Evolutionary conservation across 2,329 filamentous ascomycete species (phyloP), one percentile per base, ranked within the genome.

Genomic region (Rasamsonia emersonii): DNA sequence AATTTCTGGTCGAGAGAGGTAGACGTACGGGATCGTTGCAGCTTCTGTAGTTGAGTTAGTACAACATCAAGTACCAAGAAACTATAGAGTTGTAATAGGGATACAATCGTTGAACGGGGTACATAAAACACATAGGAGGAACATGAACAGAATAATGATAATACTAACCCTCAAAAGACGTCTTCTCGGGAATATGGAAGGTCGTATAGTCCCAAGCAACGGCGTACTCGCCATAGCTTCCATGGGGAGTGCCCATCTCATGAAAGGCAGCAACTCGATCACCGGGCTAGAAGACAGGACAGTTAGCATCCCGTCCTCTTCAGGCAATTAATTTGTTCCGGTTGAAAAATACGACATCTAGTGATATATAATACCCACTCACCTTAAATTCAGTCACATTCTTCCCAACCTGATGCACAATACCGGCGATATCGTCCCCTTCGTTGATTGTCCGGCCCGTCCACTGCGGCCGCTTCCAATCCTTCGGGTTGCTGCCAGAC

Each of bases 181-280:
- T 61, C 15, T 61, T 56, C 14, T 59, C 41, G 0, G 72, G 68
- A 9, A 77, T 52, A 44, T 70, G 69, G 49, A 74, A 72, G 0
- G 71, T 76, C 0, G 70, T 69, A 37, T 72, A 58, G 18, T 59
- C 58, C 60, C 59, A 67, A 2, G 64, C 65, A 4, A 76, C 46
- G 1, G 70, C 70, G 44, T 75, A 77, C 39, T 77, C 71, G 2
- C 70, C 73, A 39, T 66, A 77, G 18, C 58, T 64, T 2, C 73
- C 73, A n/a, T 61, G 54, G 0, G 64, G 58, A 1, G 56, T 56
- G 29, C 56, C 44, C 65, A 75, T 74, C 44, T 70, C 51, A 29
- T 66, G 62, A 38, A 64, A 59, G 0, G 56, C 58, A 0, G 54
- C 68, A 2, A 77, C 73, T 4, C 70, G 61, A 41, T 77, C 72